Base-by-base conservation (phyloP, 805 yeast genomes). In the Nematodospora valgi region DNA sequence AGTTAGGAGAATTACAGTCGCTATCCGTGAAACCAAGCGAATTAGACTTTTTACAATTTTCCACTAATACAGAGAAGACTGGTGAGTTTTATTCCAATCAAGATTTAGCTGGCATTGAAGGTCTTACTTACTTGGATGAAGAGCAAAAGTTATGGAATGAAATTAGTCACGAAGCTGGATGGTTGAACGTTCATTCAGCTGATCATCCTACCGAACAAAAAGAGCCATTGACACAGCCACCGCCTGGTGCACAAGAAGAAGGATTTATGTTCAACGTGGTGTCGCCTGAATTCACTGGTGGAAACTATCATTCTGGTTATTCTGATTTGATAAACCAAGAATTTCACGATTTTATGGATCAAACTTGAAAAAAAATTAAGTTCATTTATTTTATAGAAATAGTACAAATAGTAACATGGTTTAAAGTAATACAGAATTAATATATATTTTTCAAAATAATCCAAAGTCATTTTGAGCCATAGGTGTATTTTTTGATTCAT, bases 151-250 rank as follows among this genome's bases (percentile, higher is more conserved):
- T 84, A 21, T 84, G 94, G 94, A 80, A 76, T 49, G 89, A 83
- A 43, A 80, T 84, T 37, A 78, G 88, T 0, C 75, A 74, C 48
- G 86, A 82, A 48, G 89, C 89, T 0, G 79, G 75, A 45, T 84
- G 94, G 94, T 56, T 84, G 37, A 64, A 63, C 43, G 56, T 55
- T 9, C 37, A 27, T 14, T 33, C 31, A 10, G 22, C 27, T 3
- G 29, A 25, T 5, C 49, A 49, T 2, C 48, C 53, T 2, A 30
- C 55, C 42, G 29, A 26, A 8, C 7, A 21, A 8, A 9, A 19
- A 20, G 31, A 19, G 16, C 23, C 6, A 20, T 5, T n/a, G 17
- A n/a, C 34, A 20, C 34, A 31, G 10, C 5, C 8, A 10, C 11
- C 27, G 6, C 9, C 6, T 13, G 15, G n/a, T 6, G 3, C 20